These are phyloP conservation scores for Pythium aristosporum DNA, from an alignment of 352 stramenopile genomes.

Conservation along the genomic window DNA sequence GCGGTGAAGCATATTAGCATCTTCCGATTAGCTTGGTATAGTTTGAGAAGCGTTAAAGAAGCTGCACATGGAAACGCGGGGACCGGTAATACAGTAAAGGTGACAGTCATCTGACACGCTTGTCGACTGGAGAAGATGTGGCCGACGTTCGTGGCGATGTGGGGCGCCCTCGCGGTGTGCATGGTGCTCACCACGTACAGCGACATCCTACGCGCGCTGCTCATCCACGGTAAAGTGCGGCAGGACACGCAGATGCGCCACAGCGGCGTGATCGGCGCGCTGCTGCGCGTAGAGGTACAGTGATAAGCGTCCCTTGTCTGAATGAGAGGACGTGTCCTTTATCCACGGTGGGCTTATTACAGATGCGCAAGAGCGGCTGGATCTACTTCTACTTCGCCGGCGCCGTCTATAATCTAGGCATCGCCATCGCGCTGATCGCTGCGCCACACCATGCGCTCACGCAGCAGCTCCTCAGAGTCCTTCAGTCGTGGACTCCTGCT, in stretches of 20 bases:
- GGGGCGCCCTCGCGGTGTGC: conserved; percentile 10
- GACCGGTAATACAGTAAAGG: no score
- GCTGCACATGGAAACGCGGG: no score
- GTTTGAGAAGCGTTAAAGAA: not conserved
- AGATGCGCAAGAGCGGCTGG: conserved; percentile 55
- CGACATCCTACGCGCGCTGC: conserved; percentile 18
- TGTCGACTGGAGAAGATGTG: not conserved
- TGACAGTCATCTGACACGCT: no score
- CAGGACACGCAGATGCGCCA: conserved; percentile 5
- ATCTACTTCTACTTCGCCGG: conserved; percentile 76
- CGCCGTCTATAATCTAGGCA: conserved; percentile 40
- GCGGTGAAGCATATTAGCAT: conserved; percentile 12
- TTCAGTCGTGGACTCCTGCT: conserved; percentile 26
- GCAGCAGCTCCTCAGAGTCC: conserved; percentile 35
- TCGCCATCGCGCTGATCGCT: conserved; percentile 31
- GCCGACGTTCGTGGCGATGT: conserved; percentile 15
- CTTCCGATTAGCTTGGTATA: not conserved
- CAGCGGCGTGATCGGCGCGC: not conserved
- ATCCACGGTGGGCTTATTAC: not conserved
- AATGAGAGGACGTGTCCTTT: not conserved
- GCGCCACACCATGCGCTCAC: conserved; percentile 33
- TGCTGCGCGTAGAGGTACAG: conserved; percentile 24
- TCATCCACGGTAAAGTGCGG: conserved; percentile 27
- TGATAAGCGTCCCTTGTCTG: not conserved
- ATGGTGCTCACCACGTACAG: conserved; percentile 21